These are phyloP conservation scores for Diaporthe citrichinensis DNA, from an alignment of 2,329 filamentous ascomycete genomes.

Conservation along the genomic window DNA sequence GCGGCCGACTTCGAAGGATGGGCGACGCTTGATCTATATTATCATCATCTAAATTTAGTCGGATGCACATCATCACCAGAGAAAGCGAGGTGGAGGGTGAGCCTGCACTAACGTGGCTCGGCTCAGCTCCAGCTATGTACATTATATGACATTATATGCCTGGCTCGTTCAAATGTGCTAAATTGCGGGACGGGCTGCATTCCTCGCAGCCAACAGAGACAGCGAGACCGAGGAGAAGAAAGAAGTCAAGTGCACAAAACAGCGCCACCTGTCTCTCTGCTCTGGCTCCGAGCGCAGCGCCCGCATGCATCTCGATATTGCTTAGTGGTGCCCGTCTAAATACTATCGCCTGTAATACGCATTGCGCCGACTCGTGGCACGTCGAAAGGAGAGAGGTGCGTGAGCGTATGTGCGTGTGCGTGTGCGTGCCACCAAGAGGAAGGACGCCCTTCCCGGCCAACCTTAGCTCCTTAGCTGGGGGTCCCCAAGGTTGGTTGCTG, in stretches of 20 bases:
- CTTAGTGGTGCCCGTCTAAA: conserved; percentile 17
- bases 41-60: conserved; percentile 13
- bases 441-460: conserved; percentile 15
- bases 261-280: conserved; percentile 8
- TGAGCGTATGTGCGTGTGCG: background rate
- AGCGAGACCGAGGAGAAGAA: background rate
- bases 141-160: background rate
- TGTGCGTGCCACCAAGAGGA: conserved; percentile 1
- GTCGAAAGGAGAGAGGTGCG: background rate
- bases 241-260: background rate
- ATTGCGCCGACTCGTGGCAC: conserved; percentile 33
- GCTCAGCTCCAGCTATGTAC: conserved; percentile 13
- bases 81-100: background rate
- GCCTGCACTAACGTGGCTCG: conserved; percentile 12
- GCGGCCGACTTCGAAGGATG: background rate
- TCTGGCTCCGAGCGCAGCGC: conserved; percentile 22
- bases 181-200: conserved; percentile 4
- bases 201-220: background rate
- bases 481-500: background rate
- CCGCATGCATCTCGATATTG: conserved; percentile 28
- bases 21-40: background rate
- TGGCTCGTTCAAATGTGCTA: conserved; percentile 3
- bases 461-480: conserved; percentile 1
- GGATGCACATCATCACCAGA: background rate
- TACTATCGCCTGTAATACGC: conserved; percentile 26